Base-by-base conservation (phyloP, 2,329 filamentous ascomycete genomes). In the Periconia sp. region DNA sequence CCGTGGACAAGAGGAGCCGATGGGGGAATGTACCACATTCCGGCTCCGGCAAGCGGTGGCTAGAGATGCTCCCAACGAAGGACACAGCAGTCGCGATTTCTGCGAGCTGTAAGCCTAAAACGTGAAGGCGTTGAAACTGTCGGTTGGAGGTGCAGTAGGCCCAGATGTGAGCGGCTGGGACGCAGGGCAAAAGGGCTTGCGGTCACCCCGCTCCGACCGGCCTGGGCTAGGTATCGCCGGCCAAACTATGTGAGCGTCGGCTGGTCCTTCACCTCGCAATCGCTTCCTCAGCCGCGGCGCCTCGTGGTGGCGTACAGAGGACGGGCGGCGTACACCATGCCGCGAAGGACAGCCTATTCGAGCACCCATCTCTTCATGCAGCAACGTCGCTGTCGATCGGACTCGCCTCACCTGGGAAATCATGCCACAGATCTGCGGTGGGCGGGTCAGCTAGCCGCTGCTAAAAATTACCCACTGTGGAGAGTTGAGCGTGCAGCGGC, bases 391-490 rank as follows among this genome's bases (percentile, higher is more conserved):
- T 22, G 44, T 24, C 28, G 43, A 46, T 46, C 43, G 15, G 11
- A 5, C 22, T 57, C 52, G 58, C 57, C 53, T 57, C 51, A 37
- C 34, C 43, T 39, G 42, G 11, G 36, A 17, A 50, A 48, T 61
- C 58, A 57, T 54, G 48, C 58, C 55, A 61, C 40, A 51, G 55
- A 60, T 60, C 58, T 52, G 50, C 57, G 40, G 46, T 36, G 25
- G 30, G 16, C 38, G 37, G 42, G 34, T 43, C 21, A 16, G 24
- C 19, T 10, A 40, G 33, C 42, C 46, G 42, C 25, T 40, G 23
- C 42, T 28, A 38, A 34, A 28, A 25, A 30, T 13, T 5, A 22
- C 17, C 25, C 22, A 19, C 13, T n/a, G n/a, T n/a, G n/a, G n/a
- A n/a, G n/a, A n/a, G n/a, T n/a, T n/a, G n/a, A n/a, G n/a, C n/a